Conservation (phyloP, 495 filamentous ascomycete species). For the Apiosordaria backusii region DNA sequence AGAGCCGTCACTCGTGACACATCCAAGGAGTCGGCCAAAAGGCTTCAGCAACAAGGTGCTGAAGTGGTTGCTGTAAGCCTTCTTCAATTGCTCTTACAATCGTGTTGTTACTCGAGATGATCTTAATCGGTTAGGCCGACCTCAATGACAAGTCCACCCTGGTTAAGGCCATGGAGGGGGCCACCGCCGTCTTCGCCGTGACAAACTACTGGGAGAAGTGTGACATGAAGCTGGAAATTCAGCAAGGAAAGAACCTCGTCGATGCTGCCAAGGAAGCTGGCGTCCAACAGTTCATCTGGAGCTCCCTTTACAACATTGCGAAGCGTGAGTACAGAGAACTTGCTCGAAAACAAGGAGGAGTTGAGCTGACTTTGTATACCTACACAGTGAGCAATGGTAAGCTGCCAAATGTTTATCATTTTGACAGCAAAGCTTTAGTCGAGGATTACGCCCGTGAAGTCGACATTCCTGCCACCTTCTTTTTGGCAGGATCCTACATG, state of each 20-base stretch:
- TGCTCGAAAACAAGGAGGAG: background rate
- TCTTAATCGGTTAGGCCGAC: conserved; percentile 33
- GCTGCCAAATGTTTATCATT: conserved; percentile 54
- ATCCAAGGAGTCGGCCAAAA: conserved; percentile 41
- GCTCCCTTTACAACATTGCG: conserved; percentile 33
- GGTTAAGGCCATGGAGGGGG: conserved; percentile 41
- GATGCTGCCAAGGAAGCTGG: conserved; percentile 47
- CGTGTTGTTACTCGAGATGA: background rate
- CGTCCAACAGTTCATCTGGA: conserved; percentile 50
- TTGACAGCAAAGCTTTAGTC: conserved; percentile 58
- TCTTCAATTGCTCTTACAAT: background rate
- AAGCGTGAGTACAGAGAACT: conserved; percentile 25
- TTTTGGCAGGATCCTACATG: conserved; percentile 60
- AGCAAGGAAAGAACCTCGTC: conserved; percentile 45
- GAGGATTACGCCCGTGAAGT: conserved; percentile 52
- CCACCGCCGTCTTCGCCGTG: conserved; percentile 48
- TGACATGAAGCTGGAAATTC: conserved; percentile 39
- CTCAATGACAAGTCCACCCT: conserved; percentile 41
- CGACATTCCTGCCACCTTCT: conserved; percentile 51
- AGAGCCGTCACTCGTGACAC: conserved; percentile 59
- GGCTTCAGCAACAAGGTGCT: conserved; percentile 41
- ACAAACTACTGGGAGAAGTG: conserved; percentile 40
- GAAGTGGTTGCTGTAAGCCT: conserved; percentile 37
- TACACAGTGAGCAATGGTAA: conserved; percentile 41
- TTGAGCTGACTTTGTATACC: background rate